Conservation (phyloP, 148 eudicot species). For the Fagopyrum homotropicum region DNA sequence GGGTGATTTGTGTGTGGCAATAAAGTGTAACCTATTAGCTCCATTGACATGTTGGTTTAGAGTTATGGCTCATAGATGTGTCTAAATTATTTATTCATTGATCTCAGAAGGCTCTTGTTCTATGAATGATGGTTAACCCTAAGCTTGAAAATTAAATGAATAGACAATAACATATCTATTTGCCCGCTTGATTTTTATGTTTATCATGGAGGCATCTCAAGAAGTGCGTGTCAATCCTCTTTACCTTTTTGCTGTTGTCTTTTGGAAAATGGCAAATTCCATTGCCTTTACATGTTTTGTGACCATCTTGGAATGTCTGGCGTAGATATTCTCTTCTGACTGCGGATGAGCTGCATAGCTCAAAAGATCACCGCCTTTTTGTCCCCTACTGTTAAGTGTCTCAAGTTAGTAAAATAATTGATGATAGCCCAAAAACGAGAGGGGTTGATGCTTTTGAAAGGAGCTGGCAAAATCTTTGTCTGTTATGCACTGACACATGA, state of each 20-base stretch:
- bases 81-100: neutral
- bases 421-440: neutral
- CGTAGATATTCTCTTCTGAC: neutral
- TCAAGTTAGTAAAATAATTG: neutral
- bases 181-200: neutral
- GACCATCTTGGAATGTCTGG: neutral
- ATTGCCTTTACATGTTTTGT: neutral
- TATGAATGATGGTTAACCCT: neutral
- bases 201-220: neutral
- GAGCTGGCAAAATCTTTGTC: neutral
- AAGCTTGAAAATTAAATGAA: neutral
- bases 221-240: neutral
- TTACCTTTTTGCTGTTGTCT: neutral
- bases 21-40: neutral
- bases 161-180: neutral
- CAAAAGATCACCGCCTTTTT: neutral
- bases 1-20: neutral
- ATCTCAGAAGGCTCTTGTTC: neutral
- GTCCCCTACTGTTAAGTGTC: neutral
- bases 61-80: neutral
- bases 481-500: neutral
- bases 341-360: neutral
- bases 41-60: neutral
- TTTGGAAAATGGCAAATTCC: neutral
- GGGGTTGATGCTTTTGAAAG: neutral